A percentile compares a stretch with the other conserved stretches of the same genome.
phyloP scores from a whole-genome alignment of 2,329 filamentous ascomycete genomes.

The Exophiala sideris region DNA sequence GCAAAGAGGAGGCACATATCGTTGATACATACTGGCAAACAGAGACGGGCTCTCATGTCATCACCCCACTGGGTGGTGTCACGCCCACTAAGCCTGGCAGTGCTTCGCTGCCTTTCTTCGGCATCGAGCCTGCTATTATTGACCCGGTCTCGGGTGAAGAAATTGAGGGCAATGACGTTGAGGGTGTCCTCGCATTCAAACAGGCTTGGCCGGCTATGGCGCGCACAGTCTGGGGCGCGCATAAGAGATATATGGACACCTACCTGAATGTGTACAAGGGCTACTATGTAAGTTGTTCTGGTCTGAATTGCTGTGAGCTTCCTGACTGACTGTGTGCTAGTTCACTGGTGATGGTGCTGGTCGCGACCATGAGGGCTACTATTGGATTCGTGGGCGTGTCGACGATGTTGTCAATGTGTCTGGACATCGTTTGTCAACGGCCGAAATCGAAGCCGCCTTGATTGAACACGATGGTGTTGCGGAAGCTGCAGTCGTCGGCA shows the following conservation, averaged over 20 bases:
- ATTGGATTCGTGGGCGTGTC: slow-evolving; percentile 98
- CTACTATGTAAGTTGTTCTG: slow-evolving; percentile 74
- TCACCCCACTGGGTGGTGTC: slow-evolving; percentile 85
- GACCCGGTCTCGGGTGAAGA: slow-evolving; percentile 94
- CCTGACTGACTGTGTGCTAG: slow-evolving; percentile 31
- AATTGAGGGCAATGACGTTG: slow-evolving; percentile 91
- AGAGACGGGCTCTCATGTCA: slow-evolving; percentile 94
- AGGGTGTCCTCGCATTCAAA: slow-evolving; percentile 95
- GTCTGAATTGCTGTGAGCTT: not conserved
- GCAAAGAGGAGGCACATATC: slow-evolving; percentile 88
- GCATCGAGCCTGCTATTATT: slow-evolving; percentile 95
- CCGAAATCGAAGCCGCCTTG: slow-evolving; percentile 95
- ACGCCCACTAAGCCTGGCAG: slow-evolving; percentile 96
- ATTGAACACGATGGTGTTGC: slow-evolving; percentile 87
- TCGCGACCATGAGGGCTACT: slow-evolving; percentile 96
- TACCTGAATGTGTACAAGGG: slow-evolving; percentile 97
- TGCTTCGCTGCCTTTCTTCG: slow-evolving; percentile 95
- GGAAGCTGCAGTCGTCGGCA: slow-evolving; percentile 92
- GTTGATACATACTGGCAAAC: slow-evolving; percentile 99
- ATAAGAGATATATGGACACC: slow-evolving; percentile 98
- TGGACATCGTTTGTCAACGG: slow-evolving; percentile 91
- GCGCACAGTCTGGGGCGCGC: slow-evolving; percentile 93
- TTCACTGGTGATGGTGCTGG: slow-evolving; percentile 76
- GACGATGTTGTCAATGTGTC: slow-evolving; percentile 98
- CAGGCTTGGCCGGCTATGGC: slow-evolving; percentile 98